Evolutionary conservation across 441 rosid genomes (phyloP), one percentile per base, ranked within the genome.

Genomic region (Viola pubescens): DNA sequence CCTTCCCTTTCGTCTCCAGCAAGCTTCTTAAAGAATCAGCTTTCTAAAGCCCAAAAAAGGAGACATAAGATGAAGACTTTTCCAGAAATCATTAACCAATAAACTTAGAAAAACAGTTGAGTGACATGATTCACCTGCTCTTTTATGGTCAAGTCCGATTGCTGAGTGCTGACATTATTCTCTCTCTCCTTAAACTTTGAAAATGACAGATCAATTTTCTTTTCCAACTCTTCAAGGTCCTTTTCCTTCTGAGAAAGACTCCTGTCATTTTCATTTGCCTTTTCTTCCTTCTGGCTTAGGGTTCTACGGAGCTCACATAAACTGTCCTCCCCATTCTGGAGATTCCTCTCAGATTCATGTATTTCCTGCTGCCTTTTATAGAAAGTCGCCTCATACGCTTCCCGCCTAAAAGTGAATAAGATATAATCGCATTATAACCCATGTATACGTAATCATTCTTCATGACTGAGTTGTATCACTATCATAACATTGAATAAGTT

Each of bases 341-440:
- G 70, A 68, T 75, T 82, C 70, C 58, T 83, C 73, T 89, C 94
- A 97, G 91, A 87, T 67, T 81, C 92, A 58, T 60, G 72, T 54
- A 89, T 64, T 44, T 89, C 95, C 77, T 86, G 94, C 58, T 90
- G 81, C 66, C 84, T 85, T 69, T 77, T 81, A 72, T 75, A 79
- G 56, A 86, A 81, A 59, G 79, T 73, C 59, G 84, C 81, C 67
- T 77, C 76, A 19, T 84, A 85, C 60, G 90, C 94, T 70, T 92
- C 98, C 76, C 77, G 82, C 65, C 98, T 92, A 70, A 53, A 56
- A 68, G 73, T 52, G 67, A 59, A 65, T 10, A 47, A 69, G 57
- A 64, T 26, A 50, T 7, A 52, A 45, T 9, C 9, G 48, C 37
- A 39, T 42, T 49, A 44, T 60, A 45, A 70, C 41, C 49, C 37